A percentile compares a stretch with the other conserved stretches of the same genome.
These are phyloP conservation scores for Trichoderma orchidacearum DNA, from an alignment of 495 filamentous ascomycete species.

Conservation along the genomic window DNA sequence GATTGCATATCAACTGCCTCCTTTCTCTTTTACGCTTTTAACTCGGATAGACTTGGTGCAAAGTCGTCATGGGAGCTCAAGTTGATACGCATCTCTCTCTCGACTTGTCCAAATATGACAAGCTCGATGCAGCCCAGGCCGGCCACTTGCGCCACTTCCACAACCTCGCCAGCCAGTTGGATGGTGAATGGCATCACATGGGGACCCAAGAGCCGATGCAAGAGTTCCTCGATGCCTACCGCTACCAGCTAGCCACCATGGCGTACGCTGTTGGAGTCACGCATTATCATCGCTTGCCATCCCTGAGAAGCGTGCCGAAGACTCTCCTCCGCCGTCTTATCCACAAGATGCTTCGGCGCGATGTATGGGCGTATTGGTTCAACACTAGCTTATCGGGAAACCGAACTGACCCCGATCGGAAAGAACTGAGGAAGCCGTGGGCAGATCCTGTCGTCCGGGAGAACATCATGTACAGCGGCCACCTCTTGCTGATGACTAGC, in stretches of 20 bases:
- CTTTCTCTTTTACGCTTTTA: too few species aligned
- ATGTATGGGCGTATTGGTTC: conserved; percentile 27
- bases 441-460: conserved; percentile 19
- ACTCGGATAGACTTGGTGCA: too few species aligned
- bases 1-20: too few species aligned
- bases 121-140: conserved; percentile 7
- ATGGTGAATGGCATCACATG: conserved; percentile 23
- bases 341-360: conserved; percentile 20
- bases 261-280: conserved; percentile 15
- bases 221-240: conserved; percentile 21
- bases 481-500: conserved; percentile 21
- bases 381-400: conserved; percentile 15
- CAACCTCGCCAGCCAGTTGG: conserved; percentile 17
- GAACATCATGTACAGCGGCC: conserved; percentile 25
- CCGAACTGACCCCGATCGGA: conserved; percentile 15
- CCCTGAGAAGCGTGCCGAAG: conserved; percentile 13
- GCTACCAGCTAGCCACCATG: conserved; percentile 26
- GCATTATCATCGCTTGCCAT: conserved; percentile 20
- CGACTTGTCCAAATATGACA: conserved; percentile 4
- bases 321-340: conserved; percentile 12
- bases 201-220: conserved; percentile 19
- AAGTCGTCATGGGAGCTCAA: not conserved
- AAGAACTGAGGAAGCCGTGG: conserved; percentile 23
- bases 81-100: not conserved
- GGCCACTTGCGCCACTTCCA: conserved; percentile 27